These are phyloP conservation scores for Haplosporangium gracile DNA, from an alignment of 192 early-diverging fungal genomes.

Conservation along the genomic window DNA sequence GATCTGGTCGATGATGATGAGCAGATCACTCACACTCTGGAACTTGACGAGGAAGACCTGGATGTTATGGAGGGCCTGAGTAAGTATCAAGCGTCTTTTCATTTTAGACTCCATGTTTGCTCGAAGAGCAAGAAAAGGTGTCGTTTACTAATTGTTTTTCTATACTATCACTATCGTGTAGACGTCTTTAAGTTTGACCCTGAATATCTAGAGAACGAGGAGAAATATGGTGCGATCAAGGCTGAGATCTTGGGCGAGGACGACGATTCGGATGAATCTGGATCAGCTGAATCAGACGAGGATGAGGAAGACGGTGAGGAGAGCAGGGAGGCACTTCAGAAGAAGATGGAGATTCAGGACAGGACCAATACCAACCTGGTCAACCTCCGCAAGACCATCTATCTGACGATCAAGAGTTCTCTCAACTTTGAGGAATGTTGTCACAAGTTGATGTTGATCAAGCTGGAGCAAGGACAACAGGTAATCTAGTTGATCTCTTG, in stretches of 20 bases:
- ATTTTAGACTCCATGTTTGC: not conserved
- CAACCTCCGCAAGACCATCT: slow-evolving; percentile 92
- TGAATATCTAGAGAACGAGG: slow-evolving; percentile 85
- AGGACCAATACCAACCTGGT: slow-evolving; percentile 91
- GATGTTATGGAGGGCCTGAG: slow-evolving; percentile 85
- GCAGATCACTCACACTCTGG: slow-evolving; percentile 90
- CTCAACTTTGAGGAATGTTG: slow-evolving; percentile 96
- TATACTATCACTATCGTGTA: slow-evolving; percentile 4
- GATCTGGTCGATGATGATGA: slow-evolving; percentile 97
- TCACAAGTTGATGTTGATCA: slow-evolving; percentile 93
- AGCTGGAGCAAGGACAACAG: slow-evolving; percentile 87
- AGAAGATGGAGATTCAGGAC: slow-evolving; percentile 84
- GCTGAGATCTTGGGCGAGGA: slow-evolving; percentile 89
- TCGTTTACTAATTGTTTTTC: not conserved
- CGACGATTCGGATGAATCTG: slow-evolving; percentile 66
- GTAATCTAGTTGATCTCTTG: slow-evolving; percentile 29
- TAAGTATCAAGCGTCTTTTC: slow-evolving; percentile 19
- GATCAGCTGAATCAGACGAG: slow-evolving; percentile 63
- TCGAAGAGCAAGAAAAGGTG: not conserved
- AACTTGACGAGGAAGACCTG: slow-evolving; percentile 88
- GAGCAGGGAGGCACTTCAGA: slow-evolving; percentile 54
- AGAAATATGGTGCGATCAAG: slow-evolving; percentile 84
- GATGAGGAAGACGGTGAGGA: slow-evolving; percentile 68
- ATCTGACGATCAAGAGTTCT: slow-evolving; percentile 95
- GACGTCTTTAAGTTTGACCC: slow-evolving; percentile 86